Percentiles rank a stretch among this genome's conserved stretches.
Conservation (phyloP, 805 yeast species). For the Barnettozyma populi region DNA sequence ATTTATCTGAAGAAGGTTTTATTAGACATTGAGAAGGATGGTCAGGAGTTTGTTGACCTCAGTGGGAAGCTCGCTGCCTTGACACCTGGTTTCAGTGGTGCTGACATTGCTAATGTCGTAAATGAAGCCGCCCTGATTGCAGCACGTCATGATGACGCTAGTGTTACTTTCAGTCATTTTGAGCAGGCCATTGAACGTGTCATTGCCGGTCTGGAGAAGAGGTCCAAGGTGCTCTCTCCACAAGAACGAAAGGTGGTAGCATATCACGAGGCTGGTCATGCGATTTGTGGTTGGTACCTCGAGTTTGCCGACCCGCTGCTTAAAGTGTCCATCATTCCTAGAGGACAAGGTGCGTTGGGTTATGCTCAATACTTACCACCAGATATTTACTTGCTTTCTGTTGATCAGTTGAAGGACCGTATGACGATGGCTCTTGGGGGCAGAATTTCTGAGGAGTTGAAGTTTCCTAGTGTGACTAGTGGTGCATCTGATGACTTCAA, state of each 20-base stretch:
- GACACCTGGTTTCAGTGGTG: constrained; percentile 95
- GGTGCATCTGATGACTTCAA: constrained; percentile 97
- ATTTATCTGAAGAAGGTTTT: constrained; percentile 79
- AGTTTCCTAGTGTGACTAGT: constrained; percentile 86
- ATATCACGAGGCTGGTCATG: constrained; percentile 96
- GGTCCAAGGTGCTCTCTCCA: constrained; percentile 69
- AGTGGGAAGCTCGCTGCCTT: constrained; percentile 85
- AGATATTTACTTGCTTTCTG: constrained; percentile 74
- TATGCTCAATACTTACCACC: constrained; percentile 95
- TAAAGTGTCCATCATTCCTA: constrained; percentile 90
- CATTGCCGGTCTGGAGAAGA: constrained; percentile 89
- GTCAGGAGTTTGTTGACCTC: constrained; percentile 36
- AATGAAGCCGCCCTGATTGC: constrained; percentile 94
- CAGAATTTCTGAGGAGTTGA: constrained; percentile 90
- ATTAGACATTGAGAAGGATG: constrained; percentile 41
- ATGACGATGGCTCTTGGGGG: constrained; percentile 99
- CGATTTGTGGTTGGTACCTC: constrained; percentile 91
- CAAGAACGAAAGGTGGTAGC: constrained; percentile 85
- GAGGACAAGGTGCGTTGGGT: constrained; percentile 94
- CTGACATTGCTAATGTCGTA: constrained; percentile 92
- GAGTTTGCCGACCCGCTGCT: constrained; percentile 85
- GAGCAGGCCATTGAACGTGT: constrained; percentile 93
- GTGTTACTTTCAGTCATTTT: constrained; percentile 66
- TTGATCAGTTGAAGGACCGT: constrained; percentile 75
- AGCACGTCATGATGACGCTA: constrained; percentile 64